Percentiles rank a stretch among this genome's conserved stretches.
phyloP scores from a whole-genome alignment of 352 stramenopile genomes.

The Globisporangium sylvaticum region DNA sequence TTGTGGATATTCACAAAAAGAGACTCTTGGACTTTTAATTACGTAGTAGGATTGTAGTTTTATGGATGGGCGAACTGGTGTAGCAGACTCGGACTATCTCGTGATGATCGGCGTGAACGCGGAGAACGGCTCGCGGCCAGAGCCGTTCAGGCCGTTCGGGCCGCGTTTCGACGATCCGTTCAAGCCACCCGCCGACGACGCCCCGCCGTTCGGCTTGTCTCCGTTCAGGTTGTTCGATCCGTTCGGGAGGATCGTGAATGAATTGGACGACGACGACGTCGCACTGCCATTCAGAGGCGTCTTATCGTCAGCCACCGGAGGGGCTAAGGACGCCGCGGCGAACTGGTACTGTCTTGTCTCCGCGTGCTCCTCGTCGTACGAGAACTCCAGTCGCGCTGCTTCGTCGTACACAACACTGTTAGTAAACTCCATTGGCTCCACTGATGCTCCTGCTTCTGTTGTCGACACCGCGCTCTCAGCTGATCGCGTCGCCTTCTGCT shows the following conservation, averaged over 20 bases:
- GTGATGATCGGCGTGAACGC: conserved; percentile 86
- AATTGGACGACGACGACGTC: conserved; percentile 3
- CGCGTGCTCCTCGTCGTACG: conserved; percentile 7
- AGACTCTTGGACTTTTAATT: background rate
- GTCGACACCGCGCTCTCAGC: background rate
- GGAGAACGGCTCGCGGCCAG: conserved; percentile 64
- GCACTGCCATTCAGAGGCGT: background rate
- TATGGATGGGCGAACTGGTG: background rate
- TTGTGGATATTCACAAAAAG: background rate
- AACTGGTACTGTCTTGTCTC: conserved; percentile 9
- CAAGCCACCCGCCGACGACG: conserved; percentile 2
- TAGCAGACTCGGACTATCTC: conserved; percentile 33
- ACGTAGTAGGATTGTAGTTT: background rate
- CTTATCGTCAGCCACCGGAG: background rate
- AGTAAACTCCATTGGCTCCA: background rate
- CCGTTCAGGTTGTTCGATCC: conserved; percentile 16
- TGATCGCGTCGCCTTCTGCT: conserved; percentile 29
- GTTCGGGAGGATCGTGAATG: conserved; percentile 8
- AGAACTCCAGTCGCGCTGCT: conserved; percentile 5
- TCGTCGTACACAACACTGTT: background rate
- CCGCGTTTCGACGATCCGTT: conserved; percentile 28
- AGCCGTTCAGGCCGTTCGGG: conserved; percentile 22
- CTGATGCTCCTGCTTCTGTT: background rate
- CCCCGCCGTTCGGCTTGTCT: conserved; percentile 19
- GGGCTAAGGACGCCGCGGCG: background rate